Evolutionary conservation across 495 filamentous ascomycete genomes (phyloP).

Genomic region (Aspergillus coremiiformis): DNA sequence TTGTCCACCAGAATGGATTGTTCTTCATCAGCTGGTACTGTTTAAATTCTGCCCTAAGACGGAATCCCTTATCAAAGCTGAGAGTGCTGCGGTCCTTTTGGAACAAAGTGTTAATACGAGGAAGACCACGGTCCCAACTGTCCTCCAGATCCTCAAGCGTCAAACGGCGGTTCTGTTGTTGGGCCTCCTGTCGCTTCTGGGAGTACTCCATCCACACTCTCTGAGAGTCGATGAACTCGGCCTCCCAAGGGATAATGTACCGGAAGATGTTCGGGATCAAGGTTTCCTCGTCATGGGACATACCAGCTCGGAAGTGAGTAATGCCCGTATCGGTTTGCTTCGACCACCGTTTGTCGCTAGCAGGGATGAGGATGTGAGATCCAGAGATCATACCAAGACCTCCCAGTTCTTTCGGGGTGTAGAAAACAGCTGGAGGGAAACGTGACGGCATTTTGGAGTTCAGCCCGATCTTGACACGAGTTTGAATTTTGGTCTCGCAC

Average conservation of each 20-base stretch:
- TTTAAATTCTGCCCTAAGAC: constrained; percentile 94
- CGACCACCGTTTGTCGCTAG: constrained; percentile 96
- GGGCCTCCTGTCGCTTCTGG: constrained; percentile 93
- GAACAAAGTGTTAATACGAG: constrained; percentile 98
- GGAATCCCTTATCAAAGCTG: constrained; percentile 98
- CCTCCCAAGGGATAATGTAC: constrained; percentile 99
- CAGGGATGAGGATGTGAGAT: constrained; percentile 95
- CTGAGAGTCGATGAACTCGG: constrained; percentile 98
- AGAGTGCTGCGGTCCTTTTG: constrained; percentile 97
- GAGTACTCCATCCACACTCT: constrained; percentile 99
- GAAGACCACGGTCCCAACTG: constrained; percentile 97
- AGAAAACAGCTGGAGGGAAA: constrained; percentile 98
- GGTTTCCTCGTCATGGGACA: constrained; percentile 98
- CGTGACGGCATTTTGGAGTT: constrained; percentile 99
- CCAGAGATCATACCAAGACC: constrained; percentile 99
- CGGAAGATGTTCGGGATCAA: constrained; percentile 98
- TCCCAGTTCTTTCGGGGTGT: constrained; percentile 97
- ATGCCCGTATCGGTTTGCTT: constrained; percentile 97
- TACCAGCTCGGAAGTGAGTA: constrained; percentile 94
- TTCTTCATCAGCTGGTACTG: constrained; percentile 99
- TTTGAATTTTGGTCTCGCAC: constrained; percentile 99
- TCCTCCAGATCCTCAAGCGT: constrained; percentile 97
- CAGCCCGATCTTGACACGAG: constrained; percentile 95
- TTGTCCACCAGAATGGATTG: constrained; percentile 99
- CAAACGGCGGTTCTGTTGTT: constrained; percentile 92